These are phyloP conservation scores for Rhizophora mangle DNA, from an alignment of 345 rosid species.

Conservation along the genomic window DNA sequence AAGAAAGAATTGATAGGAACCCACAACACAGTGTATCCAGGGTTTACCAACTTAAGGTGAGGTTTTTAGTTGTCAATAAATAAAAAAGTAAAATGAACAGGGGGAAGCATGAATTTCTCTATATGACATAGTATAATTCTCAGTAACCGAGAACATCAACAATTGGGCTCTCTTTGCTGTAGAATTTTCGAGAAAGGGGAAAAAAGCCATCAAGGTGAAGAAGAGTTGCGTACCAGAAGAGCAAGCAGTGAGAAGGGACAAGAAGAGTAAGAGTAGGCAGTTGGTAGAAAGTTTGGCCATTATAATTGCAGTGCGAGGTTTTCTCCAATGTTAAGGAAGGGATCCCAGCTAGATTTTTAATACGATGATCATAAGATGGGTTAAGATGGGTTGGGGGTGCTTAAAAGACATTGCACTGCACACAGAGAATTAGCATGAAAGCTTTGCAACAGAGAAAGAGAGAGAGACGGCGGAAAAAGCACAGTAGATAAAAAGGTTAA, in stretches of 20 bases:
- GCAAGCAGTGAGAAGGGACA: conserved; percentile 13
- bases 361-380: conserved; percentile 14
- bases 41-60: too few relatives aligned
- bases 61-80: too few relatives aligned
- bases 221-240: conserved; percentile 24
- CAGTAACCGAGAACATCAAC: background rate
- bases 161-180: background rate
- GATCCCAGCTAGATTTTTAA: conserved; percentile 17
- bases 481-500: conserved; percentile 26
- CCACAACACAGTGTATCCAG: too few relatives aligned
- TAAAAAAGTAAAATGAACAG: too few relatives aligned
- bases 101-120: too few relatives aligned
- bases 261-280: conserved; percentile 20
- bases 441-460: conserved; percentile 6
- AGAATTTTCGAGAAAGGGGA: background rate
- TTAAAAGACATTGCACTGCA: conserved; percentile 24
- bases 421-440: conserved; percentile 24
- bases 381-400: background rate
- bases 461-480: conserved; percentile 17
- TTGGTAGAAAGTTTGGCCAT: conserved; percentile 41
- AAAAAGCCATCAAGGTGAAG: background rate
- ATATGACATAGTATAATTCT: too few relatives aligned
- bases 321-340: conserved; percentile 29
- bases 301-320: conserved; percentile 13
- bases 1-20: too few relatives aligned